Conservation (phyloP, 2,329 filamentous ascomycete genomes). For the Endocalyx cinctus region DNA sequence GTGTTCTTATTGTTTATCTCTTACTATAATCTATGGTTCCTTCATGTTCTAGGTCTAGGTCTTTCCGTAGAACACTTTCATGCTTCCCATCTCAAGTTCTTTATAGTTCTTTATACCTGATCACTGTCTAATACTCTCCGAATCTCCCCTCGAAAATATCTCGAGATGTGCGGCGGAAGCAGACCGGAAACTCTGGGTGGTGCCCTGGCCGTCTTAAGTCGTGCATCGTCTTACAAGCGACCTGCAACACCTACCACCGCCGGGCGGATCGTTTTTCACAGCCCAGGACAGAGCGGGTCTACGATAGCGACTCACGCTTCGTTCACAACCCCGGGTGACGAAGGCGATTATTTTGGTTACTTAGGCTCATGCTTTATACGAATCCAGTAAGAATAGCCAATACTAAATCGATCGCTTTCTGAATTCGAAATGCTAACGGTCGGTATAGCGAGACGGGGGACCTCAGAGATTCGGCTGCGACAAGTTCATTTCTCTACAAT, state of each 20-base stretch:
- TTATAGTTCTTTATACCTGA: not conserved
- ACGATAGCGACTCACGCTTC: conserved; percentile 40
- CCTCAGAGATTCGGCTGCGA: conserved; percentile 32
- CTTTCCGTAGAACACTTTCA: too few species aligned
- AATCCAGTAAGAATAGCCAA: conserved; percentile 40
- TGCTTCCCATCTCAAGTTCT: too few species aligned
- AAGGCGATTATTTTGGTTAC: conserved; percentile 13
- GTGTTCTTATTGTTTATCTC: not conserved
- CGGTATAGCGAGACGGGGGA: conserved; percentile 36
- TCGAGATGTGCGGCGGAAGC: conserved; percentile 40
- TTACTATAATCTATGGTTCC: not conserved
- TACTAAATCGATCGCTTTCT: not conserved
- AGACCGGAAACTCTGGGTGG: conserved; percentile 38
- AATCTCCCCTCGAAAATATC: not conserved
- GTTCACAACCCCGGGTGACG: conserved; percentile 29
- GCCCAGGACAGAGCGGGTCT: conserved; percentile 29
- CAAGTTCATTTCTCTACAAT: conserved; percentile 39
- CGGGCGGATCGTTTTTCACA: conserved; percentile 37
- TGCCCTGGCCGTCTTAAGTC: conserved; percentile 40
- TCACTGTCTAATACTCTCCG: not conserved
- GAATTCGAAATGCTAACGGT: conserved; percentile 5
- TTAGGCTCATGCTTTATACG: conserved; percentile 29
- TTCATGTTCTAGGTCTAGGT: too few species aligned
- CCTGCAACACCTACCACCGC: conserved; percentile 8
- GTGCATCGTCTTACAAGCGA: conserved; percentile 15